Evolutionary conservation across 1,284 basidiomycete species (phyloP).

Genomic region (Fomitiporia mediterranea): DNA sequence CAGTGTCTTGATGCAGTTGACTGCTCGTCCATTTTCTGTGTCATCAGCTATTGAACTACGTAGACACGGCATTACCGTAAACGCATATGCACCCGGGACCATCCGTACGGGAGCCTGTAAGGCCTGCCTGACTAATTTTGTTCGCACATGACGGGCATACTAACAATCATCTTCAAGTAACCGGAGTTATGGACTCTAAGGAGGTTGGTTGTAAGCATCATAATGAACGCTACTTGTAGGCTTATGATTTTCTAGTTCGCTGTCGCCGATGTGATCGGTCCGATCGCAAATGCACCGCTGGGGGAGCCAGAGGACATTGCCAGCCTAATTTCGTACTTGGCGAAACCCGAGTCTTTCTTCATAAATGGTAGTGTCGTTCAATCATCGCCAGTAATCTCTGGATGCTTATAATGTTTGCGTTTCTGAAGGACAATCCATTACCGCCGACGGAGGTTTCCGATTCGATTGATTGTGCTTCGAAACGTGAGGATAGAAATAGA

Average conservation of each 20-base stretch:
- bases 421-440: too few species aligned
- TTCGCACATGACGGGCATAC: not conserved
- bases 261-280: too few species aligned
- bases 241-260: too few species aligned
- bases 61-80: slow-evolving; percentile 26
- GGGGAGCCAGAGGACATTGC: slow-evolving; percentile 21
- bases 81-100: slow-evolving; percentile 27
- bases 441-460: not conserved
- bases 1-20: too few species aligned
- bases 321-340: slow-evolving; percentile 20
- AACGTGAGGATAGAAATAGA: too few species aligned
- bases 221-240: too few species aligned
- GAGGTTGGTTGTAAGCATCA: not conserved
- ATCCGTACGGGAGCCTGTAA: slow-evolving; percentile 25
- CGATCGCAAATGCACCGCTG: slow-evolving; percentile 1
- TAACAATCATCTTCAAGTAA: too few species aligned
- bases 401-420: too few species aligned
- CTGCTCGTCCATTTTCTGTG: too few species aligned
- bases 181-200: too few species aligned
- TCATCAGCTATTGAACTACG: slow-evolving; percentile 19
- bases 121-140: not conserved
- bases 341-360: slow-evolving; percentile 22
- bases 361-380: slow-evolving; percentile 17
- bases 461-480: not conserved
- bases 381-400: too few species aligned